Conservation (phyloP, 1,284 basidiomycete genomes). For the Golubevia pallescens region DNA sequence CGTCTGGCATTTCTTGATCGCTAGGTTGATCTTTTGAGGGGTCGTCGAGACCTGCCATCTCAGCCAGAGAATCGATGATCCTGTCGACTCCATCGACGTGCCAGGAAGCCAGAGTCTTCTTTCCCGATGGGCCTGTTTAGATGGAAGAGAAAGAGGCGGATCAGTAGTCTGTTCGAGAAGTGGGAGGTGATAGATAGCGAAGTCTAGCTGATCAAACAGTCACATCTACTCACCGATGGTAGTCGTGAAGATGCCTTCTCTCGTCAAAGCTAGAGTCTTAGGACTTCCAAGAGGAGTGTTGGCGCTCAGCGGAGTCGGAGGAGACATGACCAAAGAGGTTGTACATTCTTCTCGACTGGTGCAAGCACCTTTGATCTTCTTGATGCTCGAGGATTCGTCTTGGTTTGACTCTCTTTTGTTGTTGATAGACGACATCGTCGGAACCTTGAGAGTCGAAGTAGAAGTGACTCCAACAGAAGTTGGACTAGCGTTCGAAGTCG, state of each 20-base stretch:
- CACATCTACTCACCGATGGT: conserved; percentile 30
- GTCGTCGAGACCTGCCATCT: conserved; percentile 35
- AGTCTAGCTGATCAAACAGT: too few relatives aligned
- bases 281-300: conserved; percentile 8
- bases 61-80: conserved; percentile 46
- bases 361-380: conserved; percentile 10
- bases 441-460: too few relatives aligned
- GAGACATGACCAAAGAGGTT: conserved; percentile 23
- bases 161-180: too few relatives aligned
- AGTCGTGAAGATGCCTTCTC: conserved; percentile 45
- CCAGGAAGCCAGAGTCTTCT: conserved; percentile 59
- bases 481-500: too few relatives aligned
- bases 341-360: conserved; percentile 7
- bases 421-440: too few relatives aligned
- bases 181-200: too few relatives aligned
- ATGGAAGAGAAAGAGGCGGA: background rate
- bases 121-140: conserved; percentile 21
- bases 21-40: background rate
- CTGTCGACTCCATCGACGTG: conserved; percentile 45
- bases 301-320: conserved; percentile 39
- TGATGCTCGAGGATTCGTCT: background rate
- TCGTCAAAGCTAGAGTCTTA: conserved; percentile 14
- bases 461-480: too few relatives aligned
- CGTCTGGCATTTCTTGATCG: background rate
- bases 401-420: background rate